Evolutionary conservation across 2,329 filamentous ascomycete genomes (phyloP).

Genomic region (Cercospora berteroae): DNA sequence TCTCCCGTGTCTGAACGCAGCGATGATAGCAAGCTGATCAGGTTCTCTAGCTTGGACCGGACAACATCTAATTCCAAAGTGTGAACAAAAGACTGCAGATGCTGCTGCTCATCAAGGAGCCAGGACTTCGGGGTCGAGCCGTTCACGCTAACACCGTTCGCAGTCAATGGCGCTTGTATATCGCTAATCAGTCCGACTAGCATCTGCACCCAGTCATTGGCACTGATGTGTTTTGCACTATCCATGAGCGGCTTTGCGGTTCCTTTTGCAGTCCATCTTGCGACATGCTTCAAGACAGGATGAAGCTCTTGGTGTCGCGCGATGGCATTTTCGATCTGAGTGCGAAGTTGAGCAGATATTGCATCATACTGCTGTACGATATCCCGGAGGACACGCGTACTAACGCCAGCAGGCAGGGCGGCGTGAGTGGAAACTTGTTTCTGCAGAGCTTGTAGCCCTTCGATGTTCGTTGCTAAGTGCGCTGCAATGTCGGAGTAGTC

Average conservation of each 20-base stretch:
- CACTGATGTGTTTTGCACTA: neutral
- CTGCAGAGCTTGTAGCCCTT: neutral
- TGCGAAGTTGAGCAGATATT: neutral
- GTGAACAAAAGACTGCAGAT: neutral
- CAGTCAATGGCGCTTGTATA: slow-evolving; percentile 17
- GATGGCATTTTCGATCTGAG: neutral
- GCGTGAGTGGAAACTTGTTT: neutral
- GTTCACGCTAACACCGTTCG: slow-evolving; percentile 44
- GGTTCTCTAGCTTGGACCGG: neutral
- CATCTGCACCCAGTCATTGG: slow-evolving; percentile 7
- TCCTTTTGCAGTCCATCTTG: slow-evolving; percentile 39
- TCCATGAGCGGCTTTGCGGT: neutral
- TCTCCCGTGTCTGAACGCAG: neutral
- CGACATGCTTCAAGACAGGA: slow-evolving; percentile 26
- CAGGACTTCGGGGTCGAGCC: slow-evolving; percentile 63
- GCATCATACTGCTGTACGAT: neutral
- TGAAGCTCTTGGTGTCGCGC: slow-evolving; percentile 23
- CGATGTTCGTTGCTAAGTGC: neutral
- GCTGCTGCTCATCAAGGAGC: slow-evolving; percentile 42
- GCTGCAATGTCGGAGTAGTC: slow-evolving; percentile 15
- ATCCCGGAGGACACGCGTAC: neutral
- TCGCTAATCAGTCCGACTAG: neutral
- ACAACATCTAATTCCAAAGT: neutral
- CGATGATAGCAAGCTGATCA: neutral
- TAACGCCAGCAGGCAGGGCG: slow-evolving; percentile 7